A percentile compares a stretch with the other conserved stretches of the same genome.
These are phyloP conservation scores for Aschersonia sp. DNA, from an alignment of 2,329 filamentous ascomycete species.

Conservation along the genomic window DNA sequence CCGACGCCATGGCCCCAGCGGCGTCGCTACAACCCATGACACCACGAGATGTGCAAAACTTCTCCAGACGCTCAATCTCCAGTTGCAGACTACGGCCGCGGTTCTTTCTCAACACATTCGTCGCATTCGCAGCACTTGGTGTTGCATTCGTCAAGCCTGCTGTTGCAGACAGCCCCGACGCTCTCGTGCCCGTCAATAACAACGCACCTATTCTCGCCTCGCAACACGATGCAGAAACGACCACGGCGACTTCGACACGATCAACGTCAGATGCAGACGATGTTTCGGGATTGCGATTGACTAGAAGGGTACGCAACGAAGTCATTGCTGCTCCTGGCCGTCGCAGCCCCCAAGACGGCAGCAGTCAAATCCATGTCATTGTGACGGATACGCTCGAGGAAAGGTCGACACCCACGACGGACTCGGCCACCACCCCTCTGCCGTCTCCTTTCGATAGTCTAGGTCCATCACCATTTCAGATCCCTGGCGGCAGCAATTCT, in stretches of 20 bases:
- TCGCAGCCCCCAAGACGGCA: neutral
- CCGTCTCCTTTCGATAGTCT: conserved; percentile 55
- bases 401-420: neutral
- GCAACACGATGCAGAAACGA: too few relatives aligned
- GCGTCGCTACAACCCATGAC: neutral
- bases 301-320: neutral
- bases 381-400: neutral
- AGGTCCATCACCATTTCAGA: conserved; percentile 46
- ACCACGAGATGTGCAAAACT: neutral
- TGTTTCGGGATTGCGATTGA: neutral
- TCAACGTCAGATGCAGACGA: too few relatives aligned
- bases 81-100: too few relatives aligned
- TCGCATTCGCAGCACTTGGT: too few relatives aligned
- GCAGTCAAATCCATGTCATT: neutral
- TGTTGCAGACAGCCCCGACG: too few relatives aligned
- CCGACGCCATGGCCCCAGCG: neutral
- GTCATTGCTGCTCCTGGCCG: neutral
- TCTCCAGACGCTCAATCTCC: too few relatives aligned
- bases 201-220: too few relatives aligned
- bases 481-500: conserved; percentile 26
- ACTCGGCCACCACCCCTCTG: conserved; percentile 20
- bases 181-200: too few relatives aligned
- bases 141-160: too few relatives aligned
- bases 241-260: too few relatives aligned
- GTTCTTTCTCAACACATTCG: too few relatives aligned